phyloP scores from a whole-genome alignment of 2,329 filamentous ascomycete genomes.

The Fonsecaea erecta region DNA sequence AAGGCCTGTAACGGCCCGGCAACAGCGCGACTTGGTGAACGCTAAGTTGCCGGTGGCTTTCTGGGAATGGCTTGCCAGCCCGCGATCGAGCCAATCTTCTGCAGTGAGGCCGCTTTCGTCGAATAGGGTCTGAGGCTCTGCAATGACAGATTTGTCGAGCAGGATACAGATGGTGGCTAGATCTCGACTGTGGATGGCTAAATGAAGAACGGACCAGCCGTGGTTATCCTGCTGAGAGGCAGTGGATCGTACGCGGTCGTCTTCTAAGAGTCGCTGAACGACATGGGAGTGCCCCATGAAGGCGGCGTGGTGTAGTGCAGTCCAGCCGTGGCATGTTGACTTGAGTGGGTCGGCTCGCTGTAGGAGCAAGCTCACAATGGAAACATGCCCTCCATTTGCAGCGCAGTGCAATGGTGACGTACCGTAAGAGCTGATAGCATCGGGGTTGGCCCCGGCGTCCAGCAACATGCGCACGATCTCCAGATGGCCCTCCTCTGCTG shows the following conservation, averaged over 20 bases:
- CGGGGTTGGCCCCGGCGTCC: constrained; percentile 32
- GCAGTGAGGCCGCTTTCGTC: constrained; percentile 9
- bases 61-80: constrained; percentile 5
- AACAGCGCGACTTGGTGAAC: constrained; percentile 41
- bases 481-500: constrained; percentile 36
- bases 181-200: constrained; percentile 15
- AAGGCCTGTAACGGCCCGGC: constrained; percentile 38
- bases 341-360: neutral
- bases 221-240: constrained; percentile 14
- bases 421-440: constrained; percentile 33
- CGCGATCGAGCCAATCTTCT: constrained; percentile 10
- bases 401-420: constrained; percentile 37
- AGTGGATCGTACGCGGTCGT: constrained; percentile 5
- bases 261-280: constrained; percentile 3
- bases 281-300: constrained; percentile 8
- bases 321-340: constrained; percentile 10
- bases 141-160: constrained; percentile 4
- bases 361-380: constrained; percentile 8
- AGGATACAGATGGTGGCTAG: constrained; percentile 14
- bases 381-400: constrained; percentile 25
- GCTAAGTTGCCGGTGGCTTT: constrained; percentile 38
- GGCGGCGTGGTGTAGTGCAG: constrained; percentile 9
- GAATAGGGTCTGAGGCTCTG: constrained; percentile 1
- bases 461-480: constrained; percentile 37
- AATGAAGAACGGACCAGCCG: constrained; percentile 18